Evolutionary conservation across 257 asterid genomes (phyloP).

Genomic region (Henckelia pumila): DNA sequence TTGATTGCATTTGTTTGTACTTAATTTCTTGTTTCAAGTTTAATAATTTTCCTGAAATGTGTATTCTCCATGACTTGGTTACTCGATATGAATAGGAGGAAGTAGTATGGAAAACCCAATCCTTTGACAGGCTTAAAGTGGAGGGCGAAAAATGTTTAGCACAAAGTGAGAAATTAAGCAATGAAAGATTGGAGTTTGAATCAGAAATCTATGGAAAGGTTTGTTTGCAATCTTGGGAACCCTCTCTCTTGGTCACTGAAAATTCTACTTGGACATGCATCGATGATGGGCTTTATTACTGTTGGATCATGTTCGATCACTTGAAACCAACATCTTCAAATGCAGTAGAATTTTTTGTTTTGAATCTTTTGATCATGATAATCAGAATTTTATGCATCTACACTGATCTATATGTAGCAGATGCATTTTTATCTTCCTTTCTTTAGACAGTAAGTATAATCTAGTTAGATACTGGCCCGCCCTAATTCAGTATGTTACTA

Average conservation of each 20-base stretch:
- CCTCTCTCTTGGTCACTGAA: not conserved
- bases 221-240: constrained; percentile 3
- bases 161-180: constrained; percentile 71
- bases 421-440: not conserved
- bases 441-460: not conserved
- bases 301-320: not conserved
- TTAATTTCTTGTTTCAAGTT: not conserved
- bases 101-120: constrained; percentile 66
- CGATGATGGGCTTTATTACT: not conserved
- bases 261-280: not conserved
- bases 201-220: constrained; percentile 78
- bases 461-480: not conserved
- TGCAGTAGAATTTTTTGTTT: no score
- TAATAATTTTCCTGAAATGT: not conserved
- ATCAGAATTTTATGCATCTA: not conserved
- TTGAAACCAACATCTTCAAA: no score
- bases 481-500: constrained; percentile 14
- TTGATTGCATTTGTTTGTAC: not conserved
- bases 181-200: constrained; percentile 73
- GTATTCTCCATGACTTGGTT: constrained; percentile 10
- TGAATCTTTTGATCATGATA: no score
- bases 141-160: constrained; percentile 84
- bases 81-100: constrained; percentile 63
- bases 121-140: constrained; percentile 53
- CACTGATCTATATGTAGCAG: not conserved